Percentiles rank a stretch among this genome's conserved stretches.
Conservation (phyloP, 2,329 filamentous ascomycete genomes). For the Aureobasidium sp. region DNA sequence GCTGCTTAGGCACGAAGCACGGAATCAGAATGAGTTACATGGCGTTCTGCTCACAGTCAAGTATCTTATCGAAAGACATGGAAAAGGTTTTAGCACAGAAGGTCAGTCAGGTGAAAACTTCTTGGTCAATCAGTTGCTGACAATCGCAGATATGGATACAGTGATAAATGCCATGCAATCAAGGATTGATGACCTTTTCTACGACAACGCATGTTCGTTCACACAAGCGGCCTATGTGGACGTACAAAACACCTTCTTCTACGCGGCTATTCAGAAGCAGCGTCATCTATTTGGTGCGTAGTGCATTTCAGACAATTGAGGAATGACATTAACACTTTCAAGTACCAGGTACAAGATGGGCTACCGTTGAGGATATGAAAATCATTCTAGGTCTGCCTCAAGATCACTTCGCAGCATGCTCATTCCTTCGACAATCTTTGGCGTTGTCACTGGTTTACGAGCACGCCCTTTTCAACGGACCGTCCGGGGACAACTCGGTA, state of each 20-base stretch:
- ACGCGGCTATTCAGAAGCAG: conserved; percentile 2
- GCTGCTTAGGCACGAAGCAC: neutral
- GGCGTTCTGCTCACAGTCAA: conserved; percentile 27
- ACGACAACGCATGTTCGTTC: conserved; percentile 25
- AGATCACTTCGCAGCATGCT: conserved; percentile 10
- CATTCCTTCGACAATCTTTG: conserved; percentile 9
- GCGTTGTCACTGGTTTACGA: conserved; percentile 3
- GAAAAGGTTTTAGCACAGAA: neutral
- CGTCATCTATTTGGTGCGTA: neutral
- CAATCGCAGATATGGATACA: neutral
- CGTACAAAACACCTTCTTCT: conserved; percentile 18
- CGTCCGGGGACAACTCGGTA: neutral
- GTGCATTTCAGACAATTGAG: no score
- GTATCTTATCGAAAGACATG: conserved; percentile 19
- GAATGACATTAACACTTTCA: neutral
- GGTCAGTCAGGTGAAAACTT: neutral
- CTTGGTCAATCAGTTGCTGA: neutral
- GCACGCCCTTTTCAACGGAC: conserved; percentile 2
- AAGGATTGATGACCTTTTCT: conserved; percentile 16
- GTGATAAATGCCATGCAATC: neutral
- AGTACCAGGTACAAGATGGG: conserved; percentile 6
- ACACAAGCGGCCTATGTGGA: conserved; percentile 32
- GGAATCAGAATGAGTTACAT: conserved; percentile 27
- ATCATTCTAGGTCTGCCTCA: neutral
- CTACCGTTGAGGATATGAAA: neutral